Evolutionary conservation across 2,329 filamentous ascomycete genomes (phyloP), one percentile per base, ranked within the genome.

Genomic region (Xylariaceae sp.): DNA sequence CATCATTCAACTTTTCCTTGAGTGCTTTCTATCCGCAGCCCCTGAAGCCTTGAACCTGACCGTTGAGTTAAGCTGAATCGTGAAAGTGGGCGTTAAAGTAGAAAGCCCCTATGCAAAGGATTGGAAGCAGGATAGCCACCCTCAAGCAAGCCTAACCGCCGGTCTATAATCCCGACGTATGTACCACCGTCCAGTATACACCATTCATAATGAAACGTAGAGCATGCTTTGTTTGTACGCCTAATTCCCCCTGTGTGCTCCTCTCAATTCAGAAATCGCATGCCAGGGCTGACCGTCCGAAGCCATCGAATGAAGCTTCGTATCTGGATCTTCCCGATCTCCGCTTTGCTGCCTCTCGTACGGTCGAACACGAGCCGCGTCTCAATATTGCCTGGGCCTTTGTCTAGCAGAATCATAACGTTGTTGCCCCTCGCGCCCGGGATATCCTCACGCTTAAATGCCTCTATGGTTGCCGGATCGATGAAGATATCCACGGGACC

Each of bases 261-360:
- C 15, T 49, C 51, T 58, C 55, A 58, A 9, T n/a, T 39, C 17
- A 66, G n/a, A 51, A 58, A 60, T 30, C 44, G 42, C 42, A 69
- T 58, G 1, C 53, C 53, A 0, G 59, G 58, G 23, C 65, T 67
- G 9, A 67, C 56, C 2, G 8, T 17, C 18, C 64, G 62, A 15
- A 71, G 54, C 69, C 68, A 71, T 39, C 59, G 59, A 15, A 66
- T 61, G 10, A 71, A 69, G 1, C 53, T 49, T 8, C 63, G 63
- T 11, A 53, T 56, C 47, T 70, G 69, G 11, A 67, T 56, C 53
- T 64, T 69, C 3, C 69, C 66, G 42, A 57, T 57, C 1, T 63
- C 57, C 1, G 64, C 30, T 44, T 56, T 61, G 55, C 64, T 69
- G 6, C 61, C 64, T 48, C 39, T 42, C 11, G 58, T 62, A 11